Percentiles rank a stretch among this genome's conserved stretches.
Evolutionary conservation across 257 asterid genomes (phyloP).

Genomic region (Pogostemon cablin): DNA sequence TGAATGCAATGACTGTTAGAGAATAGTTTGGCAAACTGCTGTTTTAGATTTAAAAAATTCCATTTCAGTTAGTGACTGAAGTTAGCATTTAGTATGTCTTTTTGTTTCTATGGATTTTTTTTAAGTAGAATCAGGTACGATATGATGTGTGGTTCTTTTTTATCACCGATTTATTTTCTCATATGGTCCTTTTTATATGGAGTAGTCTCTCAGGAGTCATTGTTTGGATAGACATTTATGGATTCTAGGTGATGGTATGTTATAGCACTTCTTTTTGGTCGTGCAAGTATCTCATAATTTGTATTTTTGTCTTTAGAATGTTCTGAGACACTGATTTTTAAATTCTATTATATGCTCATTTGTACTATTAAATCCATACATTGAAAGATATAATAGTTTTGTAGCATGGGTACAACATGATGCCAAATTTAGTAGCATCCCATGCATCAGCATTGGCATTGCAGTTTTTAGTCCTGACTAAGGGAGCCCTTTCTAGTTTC

Average conservation of each 20-base stretch:
- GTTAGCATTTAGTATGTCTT: neutral
- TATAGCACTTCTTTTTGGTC: neutral
- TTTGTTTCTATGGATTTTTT: neutral
- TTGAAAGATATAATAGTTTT: neutral
- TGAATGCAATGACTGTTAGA: slow-evolving; percentile 24
- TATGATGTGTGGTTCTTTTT: neutral
- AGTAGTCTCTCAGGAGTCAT: neutral
- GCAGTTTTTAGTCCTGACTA: slow-evolving; percentile 9
- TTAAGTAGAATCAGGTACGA: slow-evolving; percentile 4
- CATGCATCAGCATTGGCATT: neutral
- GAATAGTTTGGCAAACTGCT: neutral
- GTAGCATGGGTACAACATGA: slow-evolving; percentile 4
- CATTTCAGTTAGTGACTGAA: neutral
- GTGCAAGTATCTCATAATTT: slow-evolving; percentile 3
- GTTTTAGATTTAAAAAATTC: slow-evolving; percentile 20
- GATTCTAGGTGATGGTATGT: neutral
- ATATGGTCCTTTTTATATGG: slow-evolving; percentile 6
- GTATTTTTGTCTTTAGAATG: slow-evolving; percentile 16
- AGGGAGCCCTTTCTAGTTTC: no score
- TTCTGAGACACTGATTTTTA: neutral
- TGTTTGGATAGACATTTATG: neutral
- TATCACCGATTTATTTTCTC: neutral
- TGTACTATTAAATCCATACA: neutral
- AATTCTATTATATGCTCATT: neutral
- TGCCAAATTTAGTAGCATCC: slow-evolving; percentile 13